Percentiles rank a stretch among this genome's conserved stretches.
Conservation (phyloP, 495 filamentous ascomycete species). For the Immersiella caudata region DNA sequence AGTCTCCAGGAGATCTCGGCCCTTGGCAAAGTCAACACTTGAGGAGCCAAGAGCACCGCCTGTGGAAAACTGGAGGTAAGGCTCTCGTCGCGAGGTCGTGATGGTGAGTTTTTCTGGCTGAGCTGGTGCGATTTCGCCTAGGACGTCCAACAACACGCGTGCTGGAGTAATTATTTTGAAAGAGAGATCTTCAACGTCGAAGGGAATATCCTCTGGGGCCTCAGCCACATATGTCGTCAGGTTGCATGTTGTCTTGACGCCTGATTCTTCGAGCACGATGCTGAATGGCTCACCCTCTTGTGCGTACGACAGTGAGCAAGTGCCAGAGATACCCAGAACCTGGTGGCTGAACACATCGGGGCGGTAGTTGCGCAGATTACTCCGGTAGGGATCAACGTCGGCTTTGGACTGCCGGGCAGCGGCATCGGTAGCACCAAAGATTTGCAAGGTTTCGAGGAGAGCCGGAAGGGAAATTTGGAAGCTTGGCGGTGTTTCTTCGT, state of each 20-base stretch:
- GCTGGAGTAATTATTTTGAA: conserved; percentile 96
- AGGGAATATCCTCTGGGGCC: conserved; percentile 64
- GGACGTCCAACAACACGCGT: conserved; percentile 79
- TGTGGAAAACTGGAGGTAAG: conserved; percentile 74
- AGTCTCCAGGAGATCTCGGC: conserved; percentile 74
- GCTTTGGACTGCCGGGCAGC: conserved; percentile 55
- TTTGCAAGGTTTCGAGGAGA: conserved; percentile 91
- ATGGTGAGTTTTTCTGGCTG: conserved; percentile 64
- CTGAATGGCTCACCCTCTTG: conserved; percentile 72
- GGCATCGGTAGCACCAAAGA: conserved; percentile 79
- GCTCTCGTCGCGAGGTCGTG: conserved; percentile 62
- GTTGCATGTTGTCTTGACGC: conserved; percentile 89
- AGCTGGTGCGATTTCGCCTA: conserved; percentile 78
- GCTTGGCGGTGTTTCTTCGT: conserved; percentile 46
- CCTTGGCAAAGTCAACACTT: conserved; percentile 79
- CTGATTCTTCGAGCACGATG: conserved; percentile 78
- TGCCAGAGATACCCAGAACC: conserved; percentile 73
- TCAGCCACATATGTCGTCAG: conserved; percentile 86
- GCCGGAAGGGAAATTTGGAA: conserved; percentile 88
- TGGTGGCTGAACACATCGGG: conserved; percentile 75
- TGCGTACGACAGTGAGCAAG: conserved; percentile 79
- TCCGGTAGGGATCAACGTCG: conserved; percentile 54
- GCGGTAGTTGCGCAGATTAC: conserved; percentile 58
- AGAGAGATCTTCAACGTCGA: conserved; percentile 72
- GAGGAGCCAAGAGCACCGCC: conserved; percentile 78